Conservation (phyloP, 2,329 filamentous ascomycete species). For the Aspergillus sp. region DNA sequence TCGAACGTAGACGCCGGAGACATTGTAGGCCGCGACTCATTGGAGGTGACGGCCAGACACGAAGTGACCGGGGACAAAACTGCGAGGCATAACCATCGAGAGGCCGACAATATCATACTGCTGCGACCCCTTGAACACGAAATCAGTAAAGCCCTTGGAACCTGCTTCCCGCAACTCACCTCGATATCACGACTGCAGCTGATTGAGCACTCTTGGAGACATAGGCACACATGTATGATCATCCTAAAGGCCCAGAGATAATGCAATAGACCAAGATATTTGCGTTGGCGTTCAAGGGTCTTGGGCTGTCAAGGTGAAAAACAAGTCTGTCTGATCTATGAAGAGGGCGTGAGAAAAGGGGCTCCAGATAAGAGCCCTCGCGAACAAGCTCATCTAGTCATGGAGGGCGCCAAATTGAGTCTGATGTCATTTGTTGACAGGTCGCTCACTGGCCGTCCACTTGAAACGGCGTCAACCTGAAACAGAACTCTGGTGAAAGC, state of each 20-base stretch:
- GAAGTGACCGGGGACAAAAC: slow-evolving; percentile 21
- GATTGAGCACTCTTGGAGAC: slow-evolving; percentile 23
- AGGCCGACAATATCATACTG: slow-evolving; percentile 36
- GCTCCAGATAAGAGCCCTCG: slow-evolving; percentile 11
- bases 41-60: slow-evolving; percentile 22
- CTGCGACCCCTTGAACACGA: slow-evolving; percentile 20
- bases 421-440: slow-evolving; percentile 11
- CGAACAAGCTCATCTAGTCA: slow-evolving; percentile 10
- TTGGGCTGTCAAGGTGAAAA: neutral
- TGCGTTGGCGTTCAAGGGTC: neutral
- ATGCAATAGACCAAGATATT: slow-evolving; percentile 10
- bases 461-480: slow-evolving; percentile 17
- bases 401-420: slow-evolving; percentile 14
- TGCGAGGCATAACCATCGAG: slow-evolving; percentile 25
- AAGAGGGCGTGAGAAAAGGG: slow-evolving; percentile 1
- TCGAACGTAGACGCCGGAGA: slow-evolving; percentile 32
- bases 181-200: slow-evolving; percentile 16
- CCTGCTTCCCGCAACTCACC: slow-evolving; percentile 14
- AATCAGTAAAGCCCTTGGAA: neutral
- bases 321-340: neutral
- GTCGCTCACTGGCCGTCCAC: slow-evolving; percentile 14
- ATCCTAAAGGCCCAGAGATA: slow-evolving; percentile 17
- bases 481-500: slow-evolving; percentile 20
- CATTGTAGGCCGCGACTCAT: slow-evolving; percentile 17
- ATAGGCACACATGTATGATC: slow-evolving; percentile 20